These are phyloP conservation scores for Aspergillus sp. DNA, from an alignment of 2,329 filamentous ascomycete genomes.

Conservation along the genomic window DNA sequence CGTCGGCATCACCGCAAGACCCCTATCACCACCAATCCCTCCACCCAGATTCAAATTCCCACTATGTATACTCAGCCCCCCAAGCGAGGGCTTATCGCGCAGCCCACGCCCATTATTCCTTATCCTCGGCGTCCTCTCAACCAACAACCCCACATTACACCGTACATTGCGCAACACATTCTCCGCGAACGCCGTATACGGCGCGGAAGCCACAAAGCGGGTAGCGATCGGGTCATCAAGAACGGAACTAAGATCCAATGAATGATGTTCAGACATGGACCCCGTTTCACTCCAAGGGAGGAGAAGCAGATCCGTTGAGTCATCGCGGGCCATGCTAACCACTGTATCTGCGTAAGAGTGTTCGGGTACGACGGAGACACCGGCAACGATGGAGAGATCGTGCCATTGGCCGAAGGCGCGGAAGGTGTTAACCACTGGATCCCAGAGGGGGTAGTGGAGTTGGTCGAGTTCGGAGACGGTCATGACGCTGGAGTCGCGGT, in stretches of 20 bases:
- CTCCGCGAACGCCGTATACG: slow-evolving; percentile 71
- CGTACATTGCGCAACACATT: too few relatives aligned
- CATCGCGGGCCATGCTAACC: slow-evolving; percentile 67
- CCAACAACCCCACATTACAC: too few relatives aligned
- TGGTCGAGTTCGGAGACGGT: slow-evolving; percentile 82
- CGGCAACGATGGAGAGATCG: slow-evolving; percentile 78
- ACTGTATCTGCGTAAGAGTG: slow-evolving; percentile 78
- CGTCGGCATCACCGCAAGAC: too few relatives aligned
- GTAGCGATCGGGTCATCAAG: slow-evolving; percentile 51
- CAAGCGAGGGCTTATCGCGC: too few relatives aligned
- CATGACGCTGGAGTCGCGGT: slow-evolving; percentile 95
- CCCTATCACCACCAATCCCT: too few relatives aligned
- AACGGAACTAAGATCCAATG: slow-evolving; percentile 34
- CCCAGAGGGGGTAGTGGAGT: slow-evolving; percentile 58
- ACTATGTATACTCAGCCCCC: too few relatives aligned
- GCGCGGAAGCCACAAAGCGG: slow-evolving; percentile 58
- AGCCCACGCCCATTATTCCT: too few relatives aligned
- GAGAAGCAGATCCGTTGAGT: slow-evolving; percentile 72
- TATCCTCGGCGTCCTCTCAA: too few relatives aligned
- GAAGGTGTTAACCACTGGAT: slow-evolving; percentile 90
- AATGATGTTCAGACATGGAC: slow-evolving; percentile 66
- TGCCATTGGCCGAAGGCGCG: slow-evolving; percentile 82
- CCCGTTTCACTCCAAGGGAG: slow-evolving; percentile 90
- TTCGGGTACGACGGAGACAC: slow-evolving; percentile 77
- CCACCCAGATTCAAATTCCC: too few relatives aligned